These are phyloP conservation scores for Saccharomyces hybrid DNA, from an alignment of 1,139 yeast species.

Conservation along the genomic window DNA sequence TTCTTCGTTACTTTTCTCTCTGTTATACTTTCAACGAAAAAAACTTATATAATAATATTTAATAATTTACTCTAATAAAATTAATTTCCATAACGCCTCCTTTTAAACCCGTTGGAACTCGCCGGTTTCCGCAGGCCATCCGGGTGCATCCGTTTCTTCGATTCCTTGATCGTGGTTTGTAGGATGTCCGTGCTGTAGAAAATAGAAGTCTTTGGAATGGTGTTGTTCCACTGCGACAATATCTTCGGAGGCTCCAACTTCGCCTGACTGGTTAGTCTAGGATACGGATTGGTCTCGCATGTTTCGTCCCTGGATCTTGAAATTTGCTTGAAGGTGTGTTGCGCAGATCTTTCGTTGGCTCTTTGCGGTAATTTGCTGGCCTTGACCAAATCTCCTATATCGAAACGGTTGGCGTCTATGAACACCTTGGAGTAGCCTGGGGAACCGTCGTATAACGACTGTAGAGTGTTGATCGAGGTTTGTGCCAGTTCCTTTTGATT, in stretches of 20 bases:
- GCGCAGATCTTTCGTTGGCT: conserved; percentile 16
- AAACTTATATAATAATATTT: neutral
- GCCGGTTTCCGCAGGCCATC: neutral
- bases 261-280: conserved; percentile 1
- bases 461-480: conserved; percentile 8
- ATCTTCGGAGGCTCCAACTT: conserved; percentile 13
- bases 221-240: conserved; percentile 12
- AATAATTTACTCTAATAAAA: neutral
- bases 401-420: conserved; percentile 23
- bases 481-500: conserved; percentile 9
- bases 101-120: neutral
- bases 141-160: conserved; percentile 6
- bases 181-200: conserved; percentile 7
- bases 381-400: conserved; percentile 24
- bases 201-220: conserved; percentile 9
- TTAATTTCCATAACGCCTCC: neutral
- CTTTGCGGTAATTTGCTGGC: conserved; percentile 26
- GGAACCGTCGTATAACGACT: conserved; percentile 22
- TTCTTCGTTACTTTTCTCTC: neutral
- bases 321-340: neutral
- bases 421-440: conserved; percentile 31
- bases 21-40: neutral
- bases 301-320: neutral
- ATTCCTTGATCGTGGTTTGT: conserved; percentile 6
- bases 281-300: neutral